Evolutionary conservation across 768 basidiomycete genomes (phyloP), one percentile per base, ranked within the genome.

Genomic region (Kwoniella shandongensis): DNA sequence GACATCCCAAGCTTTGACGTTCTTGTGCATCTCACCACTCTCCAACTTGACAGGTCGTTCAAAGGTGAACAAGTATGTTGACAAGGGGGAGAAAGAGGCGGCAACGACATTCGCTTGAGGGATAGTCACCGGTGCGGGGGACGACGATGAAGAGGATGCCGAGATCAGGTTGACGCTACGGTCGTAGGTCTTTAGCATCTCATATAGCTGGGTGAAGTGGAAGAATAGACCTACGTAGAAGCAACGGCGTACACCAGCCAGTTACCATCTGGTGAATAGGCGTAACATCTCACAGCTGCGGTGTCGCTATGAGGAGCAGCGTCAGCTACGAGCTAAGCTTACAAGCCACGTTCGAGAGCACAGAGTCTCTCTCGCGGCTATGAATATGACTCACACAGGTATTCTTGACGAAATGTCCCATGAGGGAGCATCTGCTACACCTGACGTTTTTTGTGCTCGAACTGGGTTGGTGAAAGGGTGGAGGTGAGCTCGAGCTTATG

Each of bases 41-140:
- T 91, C 93, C 47, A 88, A 83, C 79, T 96, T 96, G 68, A 85
- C 84, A 83, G 88, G 89, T 57, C 96, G 84, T 79, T 97, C 93
- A 90, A 93, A 98, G 44, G 90, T 93, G 51, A 91, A 93, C 40
- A 99, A 72, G 77, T 90, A 97, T 0, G 88, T 91, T 36, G 91
- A 93, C 59, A 88, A 84, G 10, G 96, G 93, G 5, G 94, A 98
- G 78, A 99, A 96, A 68, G 83, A 83, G 67, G 97, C 75, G 72
- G 97, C 96, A 50, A 91, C 74, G 61, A 88, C 82, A 67, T 86
- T 88, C 42, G 81, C 76, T 59, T 94, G 83, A 71, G 91, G 80
- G 55, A 91, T 81, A 23, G 62, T 54, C 48, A 74, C 84, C 81
- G 57, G 84, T 84, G 73, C 83, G 82, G 78, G 87, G 83, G 66